Conservation (phyloP, 2,329 filamentous ascomycete species). For the Fusarium sp. region DNA sequence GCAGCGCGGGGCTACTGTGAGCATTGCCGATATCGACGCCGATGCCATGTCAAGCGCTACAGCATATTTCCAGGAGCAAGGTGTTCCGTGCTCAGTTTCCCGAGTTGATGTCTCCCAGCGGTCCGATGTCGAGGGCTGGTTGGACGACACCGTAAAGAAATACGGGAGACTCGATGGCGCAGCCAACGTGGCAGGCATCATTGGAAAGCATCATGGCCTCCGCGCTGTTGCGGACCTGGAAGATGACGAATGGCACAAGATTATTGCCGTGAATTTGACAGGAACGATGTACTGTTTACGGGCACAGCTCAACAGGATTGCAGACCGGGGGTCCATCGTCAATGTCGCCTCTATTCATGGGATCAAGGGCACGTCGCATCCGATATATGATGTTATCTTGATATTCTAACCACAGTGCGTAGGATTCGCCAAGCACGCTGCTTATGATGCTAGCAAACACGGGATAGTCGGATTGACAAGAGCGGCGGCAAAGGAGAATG, state of each 20-base stretch:
- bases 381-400: not conserved
- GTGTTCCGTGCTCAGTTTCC: slow-evolving; percentile 53
- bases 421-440: slow-evolving; percentile 55
- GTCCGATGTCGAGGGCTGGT: slow-evolving; percentile 66
- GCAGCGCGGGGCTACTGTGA: slow-evolving; percentile 56
- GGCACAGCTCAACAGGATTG: slow-evolving; percentile 59
- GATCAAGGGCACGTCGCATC: slow-evolving; percentile 58
- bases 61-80: slow-evolving; percentile 50
- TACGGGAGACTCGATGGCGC: slow-evolving; percentile 69
- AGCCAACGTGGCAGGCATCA: slow-evolving; percentile 69
- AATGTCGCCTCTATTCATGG: slow-evolving; percentile 66
- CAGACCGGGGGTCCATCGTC: slow-evolving; percentile 69
- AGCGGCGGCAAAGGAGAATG: slow-evolving; percentile 58
- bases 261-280: slow-evolving; percentile 65
- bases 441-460: slow-evolving; percentile 59
- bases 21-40: slow-evolving; percentile 57
- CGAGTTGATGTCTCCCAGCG: slow-evolving; percentile 65
- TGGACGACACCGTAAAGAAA: slow-evolving; percentile 60
- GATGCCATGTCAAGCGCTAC: slow-evolving; percentile 50
- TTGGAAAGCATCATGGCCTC: slow-evolving; percentile 61
- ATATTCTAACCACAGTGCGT: slow-evolving; percentile 36
- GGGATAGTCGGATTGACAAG: slow-evolving; percentile 56
- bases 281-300: slow-evolving; percentile 68
- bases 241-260: slow-evolving; percentile 64
- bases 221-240: slow-evolving; percentile 60